Evolutionary conservation across 2,329 filamentous ascomycete genomes (phyloP).

Genomic region (Alternaria triticimaculans): DNA sequence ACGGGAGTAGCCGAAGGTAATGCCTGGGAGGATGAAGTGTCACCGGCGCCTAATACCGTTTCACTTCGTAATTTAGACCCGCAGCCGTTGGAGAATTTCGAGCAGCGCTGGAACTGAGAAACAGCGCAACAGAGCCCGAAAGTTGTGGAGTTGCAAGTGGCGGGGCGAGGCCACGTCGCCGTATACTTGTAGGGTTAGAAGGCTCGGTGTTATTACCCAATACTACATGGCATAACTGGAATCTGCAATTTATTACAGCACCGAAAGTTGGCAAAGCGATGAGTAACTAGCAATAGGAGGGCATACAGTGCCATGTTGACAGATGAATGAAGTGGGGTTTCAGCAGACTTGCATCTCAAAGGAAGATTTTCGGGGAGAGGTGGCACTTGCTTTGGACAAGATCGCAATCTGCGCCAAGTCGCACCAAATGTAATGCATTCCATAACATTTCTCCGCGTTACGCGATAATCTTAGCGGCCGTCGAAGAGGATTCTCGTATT

Average conservation of each 20-base stretch:
- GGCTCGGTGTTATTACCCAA: background rate
- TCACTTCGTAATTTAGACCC: background rate
- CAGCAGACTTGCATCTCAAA: background rate
- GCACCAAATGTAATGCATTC: background rate
- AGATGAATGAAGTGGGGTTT: background rate
- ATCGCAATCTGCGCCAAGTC: background rate
- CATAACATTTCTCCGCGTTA: background rate
- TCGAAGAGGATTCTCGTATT: background rate
- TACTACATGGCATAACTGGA: background rate
- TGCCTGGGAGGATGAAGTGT: background rate
- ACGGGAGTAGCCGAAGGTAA: background rate
- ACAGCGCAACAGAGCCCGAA: background rate
- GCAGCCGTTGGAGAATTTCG: background rate
- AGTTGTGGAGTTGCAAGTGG: background rate
- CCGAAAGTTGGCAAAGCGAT: background rate
- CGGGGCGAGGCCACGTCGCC: background rate
- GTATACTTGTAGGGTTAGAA: background rate
- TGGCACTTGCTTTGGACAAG: background rate
- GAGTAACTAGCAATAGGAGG: rapidly evolving
- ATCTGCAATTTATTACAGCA: background rate
- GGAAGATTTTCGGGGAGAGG: background rate
- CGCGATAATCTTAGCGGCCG: background rate
- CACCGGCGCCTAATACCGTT: background rate
- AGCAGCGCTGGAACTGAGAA: background rate
- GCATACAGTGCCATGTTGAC: background rate